A percentile compares a stretch with the other conserved stretches of the same genome.
These are phyloP conservation scores for Raffaelea albimanens DNA, from an alignment of 2,329 filamentous ascomycete genomes.

Conservation along the genomic window DNA sequence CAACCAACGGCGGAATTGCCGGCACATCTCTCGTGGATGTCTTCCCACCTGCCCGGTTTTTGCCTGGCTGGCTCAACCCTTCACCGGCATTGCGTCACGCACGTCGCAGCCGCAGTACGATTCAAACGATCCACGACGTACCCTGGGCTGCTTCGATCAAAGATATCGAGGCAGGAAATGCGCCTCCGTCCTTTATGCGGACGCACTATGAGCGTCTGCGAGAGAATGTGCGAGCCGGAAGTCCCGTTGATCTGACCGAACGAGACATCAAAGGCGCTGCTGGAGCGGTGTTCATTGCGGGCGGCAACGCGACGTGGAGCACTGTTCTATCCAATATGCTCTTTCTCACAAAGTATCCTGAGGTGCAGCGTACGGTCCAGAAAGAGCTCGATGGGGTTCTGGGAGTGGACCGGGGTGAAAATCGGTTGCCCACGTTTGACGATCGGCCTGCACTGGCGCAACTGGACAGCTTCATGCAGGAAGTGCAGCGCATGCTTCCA, in stretches of 20 bases:
- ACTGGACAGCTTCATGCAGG: slow-evolving; percentile 35
- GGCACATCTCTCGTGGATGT: slow-evolving; percentile 34
- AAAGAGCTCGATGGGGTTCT: slow-evolving; percentile 36
- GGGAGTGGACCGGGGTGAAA: slow-evolving; percentile 25
- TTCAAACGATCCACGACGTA: slow-evolving; percentile 31
- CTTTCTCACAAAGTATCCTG: slow-evolving; percentile 30
- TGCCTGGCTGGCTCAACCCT: slow-evolving; percentile 21
- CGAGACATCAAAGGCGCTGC: slow-evolving; percentile 40
- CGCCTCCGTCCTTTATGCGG: slow-evolving; percentile 21
- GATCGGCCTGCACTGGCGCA: slow-evolving; percentile 34
- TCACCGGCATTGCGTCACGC: slow-evolving; percentile 13
- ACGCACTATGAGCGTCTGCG: slow-evolving; percentile 19
- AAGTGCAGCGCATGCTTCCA: slow-evolving; percentile 34
- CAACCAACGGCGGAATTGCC: slow-evolving; percentile 20
- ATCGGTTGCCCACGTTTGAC: slow-evolving; percentile 35
- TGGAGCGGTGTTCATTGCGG: slow-evolving; percentile 37
- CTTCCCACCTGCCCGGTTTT: slow-evolving; percentile 32
- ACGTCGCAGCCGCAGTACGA: slow-evolving; percentile 20
- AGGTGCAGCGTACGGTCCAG: slow-evolving; percentile 36
- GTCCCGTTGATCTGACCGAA: too few relatives aligned
- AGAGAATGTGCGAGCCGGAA: slow-evolving; percentile 20
- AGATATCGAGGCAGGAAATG: slow-evolving; percentile 22
- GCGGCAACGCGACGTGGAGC: slow-evolving; percentile 34
- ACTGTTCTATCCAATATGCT: slow-evolving; percentile 31
- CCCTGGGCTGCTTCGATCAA: slow-evolving; percentile 25